These are phyloP conservation scores for Oleoguttula mirabilis DNA, from an alignment of 495 filamentous ascomycete genomes.

Conservation along the genomic window DNA sequence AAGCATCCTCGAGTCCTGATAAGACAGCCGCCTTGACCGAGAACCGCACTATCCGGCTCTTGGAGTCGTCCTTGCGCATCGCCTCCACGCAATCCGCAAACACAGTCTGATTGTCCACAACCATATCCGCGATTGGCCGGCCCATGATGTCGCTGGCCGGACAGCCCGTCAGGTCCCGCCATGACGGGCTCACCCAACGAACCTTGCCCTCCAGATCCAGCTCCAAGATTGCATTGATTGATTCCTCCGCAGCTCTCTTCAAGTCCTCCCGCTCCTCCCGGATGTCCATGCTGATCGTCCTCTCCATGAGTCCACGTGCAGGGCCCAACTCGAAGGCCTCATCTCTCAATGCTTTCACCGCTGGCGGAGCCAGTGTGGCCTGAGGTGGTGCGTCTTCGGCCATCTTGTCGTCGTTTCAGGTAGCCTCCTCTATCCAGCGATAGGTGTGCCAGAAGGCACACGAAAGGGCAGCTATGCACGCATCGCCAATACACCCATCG, in stretches of 20 bases:
- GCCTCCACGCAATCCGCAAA: conserved; percentile 74
- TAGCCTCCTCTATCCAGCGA: neutral
- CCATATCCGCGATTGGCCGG: conserved; percentile 64
- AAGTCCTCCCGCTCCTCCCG: conserved; percentile 79
- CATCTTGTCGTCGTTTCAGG: conserved; percentile 8
- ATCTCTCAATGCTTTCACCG: conserved; percentile 43
- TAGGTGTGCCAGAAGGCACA: conserved; percentile 2
- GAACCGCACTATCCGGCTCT: conserved; percentile 86
- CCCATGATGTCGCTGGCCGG: conserved; percentile 59
- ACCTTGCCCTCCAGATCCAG: conserved; percentile 77
- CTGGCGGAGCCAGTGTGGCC: conserved; percentile 6
- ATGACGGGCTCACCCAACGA: conserved; percentile 94
- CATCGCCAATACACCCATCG: conserved; percentile 8
- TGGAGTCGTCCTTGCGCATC: conserved; percentile 85
- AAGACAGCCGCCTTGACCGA: conserved; percentile 43
- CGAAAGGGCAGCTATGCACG: conserved; percentile 5
- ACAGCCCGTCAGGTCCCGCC: conserved; percentile 84
- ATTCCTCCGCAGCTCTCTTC: conserved; percentile 90
- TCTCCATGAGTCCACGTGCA: conserved; percentile 40
- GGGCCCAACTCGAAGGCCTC: conserved; percentile 37
- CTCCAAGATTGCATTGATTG: conserved; percentile 87
- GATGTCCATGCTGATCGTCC: conserved; percentile 54
- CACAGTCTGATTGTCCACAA: conserved; percentile 62
- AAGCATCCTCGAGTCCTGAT: neutral
- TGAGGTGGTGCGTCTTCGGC: conserved; percentile 5